Evolutionary conservation across 805 yeast species (phyloP).

Genomic region (Nakazawaea ishiwadae): DNA sequence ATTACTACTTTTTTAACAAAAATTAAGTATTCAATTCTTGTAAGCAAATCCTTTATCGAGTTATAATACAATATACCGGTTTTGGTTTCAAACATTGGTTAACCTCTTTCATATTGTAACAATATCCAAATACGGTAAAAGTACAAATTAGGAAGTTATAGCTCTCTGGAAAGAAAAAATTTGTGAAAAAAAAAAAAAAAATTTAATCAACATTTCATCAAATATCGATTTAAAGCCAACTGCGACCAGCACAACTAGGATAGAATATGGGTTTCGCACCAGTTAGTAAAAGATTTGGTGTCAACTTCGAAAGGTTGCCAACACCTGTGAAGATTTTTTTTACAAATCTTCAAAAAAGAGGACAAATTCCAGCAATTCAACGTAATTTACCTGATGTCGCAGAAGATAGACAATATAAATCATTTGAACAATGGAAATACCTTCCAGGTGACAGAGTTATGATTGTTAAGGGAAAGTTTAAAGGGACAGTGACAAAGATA

Average conservation of each 20-base stretch:
- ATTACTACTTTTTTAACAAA: too few relatives aligned
- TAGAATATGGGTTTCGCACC: neutral
- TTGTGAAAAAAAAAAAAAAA: neutral
- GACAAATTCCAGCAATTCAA: slow-evolving; percentile 28
- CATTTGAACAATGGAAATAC: slow-evolving; percentile 53
- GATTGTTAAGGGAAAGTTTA: slow-evolving; percentile 61
- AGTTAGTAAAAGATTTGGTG: slow-evolving; percentile 26
- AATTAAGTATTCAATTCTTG: too few relatives aligned
- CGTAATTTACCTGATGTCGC: slow-evolving; percentile 24
- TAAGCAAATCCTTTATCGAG: too few relatives aligned
- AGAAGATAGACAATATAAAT: slow-evolving; percentile 29
- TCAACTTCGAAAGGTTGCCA: slow-evolving; percentile 26
- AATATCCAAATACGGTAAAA: too few relatives aligned
- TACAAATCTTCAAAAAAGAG: slow-evolving; percentile 22
- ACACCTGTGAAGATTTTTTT: slow-evolving; percentile 22
- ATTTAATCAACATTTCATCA: neutral
- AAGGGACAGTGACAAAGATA: slow-evolving; percentile 72
- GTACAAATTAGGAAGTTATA: neutral
- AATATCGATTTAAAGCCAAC: too few relatives aligned
- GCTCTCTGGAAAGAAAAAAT: neutral
- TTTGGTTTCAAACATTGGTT: too few relatives aligned
- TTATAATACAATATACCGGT: too few relatives aligned
- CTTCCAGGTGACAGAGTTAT: slow-evolving; percentile 77
- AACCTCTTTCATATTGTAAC: too few relatives aligned
- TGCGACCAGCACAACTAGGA: too few relatives aligned